Evolutionary conservation across 2,329 filamentous ascomycete genomes (phyloP), one percentile per base, ranked within the genome.

Genomic region (Coniella vitis): DNA sequence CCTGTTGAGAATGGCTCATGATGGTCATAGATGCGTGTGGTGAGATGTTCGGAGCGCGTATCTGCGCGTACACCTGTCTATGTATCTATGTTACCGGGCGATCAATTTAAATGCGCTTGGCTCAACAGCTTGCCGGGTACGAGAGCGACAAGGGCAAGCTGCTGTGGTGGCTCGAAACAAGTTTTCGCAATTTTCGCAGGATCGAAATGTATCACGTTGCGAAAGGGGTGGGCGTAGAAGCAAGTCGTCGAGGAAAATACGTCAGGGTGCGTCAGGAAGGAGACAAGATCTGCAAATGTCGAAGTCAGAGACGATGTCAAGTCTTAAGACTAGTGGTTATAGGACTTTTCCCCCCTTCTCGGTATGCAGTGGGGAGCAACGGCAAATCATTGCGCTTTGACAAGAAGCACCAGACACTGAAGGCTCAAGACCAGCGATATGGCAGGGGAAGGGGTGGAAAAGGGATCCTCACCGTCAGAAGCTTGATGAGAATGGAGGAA

Each of bases 1-100:
- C 38, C 40, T 53, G 51, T 44, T 53, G 51, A 22, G 51, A 44
- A 17, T 53, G 51, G 39, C 44, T 47, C 51, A 53, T 53, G 47
- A 51, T 53, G 29, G 44, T 51, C 47, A 51, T 53, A 38, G 49
- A 46, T 44, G 47, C 46, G 19, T 22, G 31, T 36, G 34, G 41
- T 21, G 22, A 5, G 25, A 5, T 5, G 25, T 10, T 29, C 7
- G 19, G 38, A n/a, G 40, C 38, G 34, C 41, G 49, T 43, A 37
- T 38, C 4, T 32, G 32, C 40, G 20, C 17, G 36, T 40, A 14
- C 3, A 34, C 12, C 43, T 20, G 36, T 31, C 38, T 19, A 22
- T 39, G 9, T 34, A 14, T 25, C n/a, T n/a, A 3, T 16, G 25
- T 9, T 21, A 10, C 16, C 7, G 13, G 9, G 29, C 21, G 21